Conservation (phyloP, 805 yeast genomes). For the Sugiyamaella marilandica region DNA sequence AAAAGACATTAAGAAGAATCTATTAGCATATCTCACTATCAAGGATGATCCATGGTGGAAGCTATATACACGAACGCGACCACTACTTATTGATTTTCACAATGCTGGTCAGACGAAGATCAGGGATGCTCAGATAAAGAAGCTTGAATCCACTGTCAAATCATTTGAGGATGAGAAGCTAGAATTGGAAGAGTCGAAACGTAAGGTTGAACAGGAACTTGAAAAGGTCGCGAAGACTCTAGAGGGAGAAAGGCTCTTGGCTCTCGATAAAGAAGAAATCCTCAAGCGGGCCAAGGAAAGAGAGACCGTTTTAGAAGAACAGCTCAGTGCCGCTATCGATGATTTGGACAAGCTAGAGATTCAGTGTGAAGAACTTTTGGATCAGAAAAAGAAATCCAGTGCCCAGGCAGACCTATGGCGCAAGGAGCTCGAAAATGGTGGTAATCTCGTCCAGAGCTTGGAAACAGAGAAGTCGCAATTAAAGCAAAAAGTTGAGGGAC, state of each 20-base stretch:
- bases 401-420: conserved; percentile 31
- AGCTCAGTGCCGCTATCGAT: conserved; percentile 27
- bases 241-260: conserved; percentile 38
- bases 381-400: conserved; percentile 32
- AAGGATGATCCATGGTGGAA: conserved; percentile 71
- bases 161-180: conserved; percentile 29
- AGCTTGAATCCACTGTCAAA: conserved; percentile 26
- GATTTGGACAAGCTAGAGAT: conserved; percentile 32
- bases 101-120: conserved; percentile 52
- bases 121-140: conserved; percentile 33
- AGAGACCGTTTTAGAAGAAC: conserved; percentile 35
- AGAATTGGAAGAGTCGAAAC: conserved; percentile 23
- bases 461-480: conserved; percentile 34
- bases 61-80: conserved; percentile 65
- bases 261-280: conserved; percentile 45
- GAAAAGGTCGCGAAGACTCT: conserved; percentile 32
- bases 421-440: conserved; percentile 33
- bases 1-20: conserved; percentile 57
- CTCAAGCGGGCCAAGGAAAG: conserved; percentile 41
- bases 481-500: conserved; percentile 29
- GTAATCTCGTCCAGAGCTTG: conserved; percentile 33
- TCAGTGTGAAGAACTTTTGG: conserved; percentile 31
- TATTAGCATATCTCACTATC: conserved; percentile 47
- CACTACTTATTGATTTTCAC: conserved; percentile 61
- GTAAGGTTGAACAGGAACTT: conserved; percentile 26